Base-by-base conservation (phyloP, 139 green algal species). In the Picochlorum costavermella region DNA sequence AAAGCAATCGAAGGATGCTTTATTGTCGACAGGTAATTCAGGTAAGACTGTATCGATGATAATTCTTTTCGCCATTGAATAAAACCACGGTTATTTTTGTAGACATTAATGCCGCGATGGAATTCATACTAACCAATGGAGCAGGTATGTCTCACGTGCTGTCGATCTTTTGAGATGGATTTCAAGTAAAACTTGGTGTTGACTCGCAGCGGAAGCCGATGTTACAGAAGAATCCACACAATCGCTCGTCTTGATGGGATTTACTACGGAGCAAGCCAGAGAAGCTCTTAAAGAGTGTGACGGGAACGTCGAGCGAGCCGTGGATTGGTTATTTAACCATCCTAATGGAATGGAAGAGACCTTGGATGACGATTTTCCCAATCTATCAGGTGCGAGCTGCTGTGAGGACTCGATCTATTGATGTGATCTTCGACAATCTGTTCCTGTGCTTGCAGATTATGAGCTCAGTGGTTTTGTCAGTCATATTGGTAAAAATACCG, bases 401-500 rank as follows among this genome's bases (percentile, higher is more conserved):
- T 40, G 33, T 40, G 33, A 40, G 33, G 33, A 40, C 33, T 40
- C 11, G 33, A 40, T 40, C 8, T 40, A 40, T 23, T 23, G 20
- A 23, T 40, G 33, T 6, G 33, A 40, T 40, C 33, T 40, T 40
- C 33, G 33, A 40, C 33, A 40, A 40, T 40, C 8, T 40, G 33
- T 40, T 40, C 8, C 33, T 40, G 11, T 40, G 33, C 33, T 40
- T 40, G 89, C 81, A 16, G 30, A 76, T 26, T 98, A 98, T 77
- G 70, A 84, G 49, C 85, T 98, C 51, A 58, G 90, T 14, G 94
- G 81, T 25, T 86, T 98, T 60, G 75, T 98, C 9, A 92, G 77
- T 64, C 94, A 99, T 83, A 91, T 98, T 77, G 94, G 94, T 23
- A 75, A 61, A 59, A 95, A 92, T 77, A 95, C 88, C 13, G 81